phyloP scores from a whole-genome alignment of 148 eudicot species.

The Fagopyrum homotropicum region DNA sequence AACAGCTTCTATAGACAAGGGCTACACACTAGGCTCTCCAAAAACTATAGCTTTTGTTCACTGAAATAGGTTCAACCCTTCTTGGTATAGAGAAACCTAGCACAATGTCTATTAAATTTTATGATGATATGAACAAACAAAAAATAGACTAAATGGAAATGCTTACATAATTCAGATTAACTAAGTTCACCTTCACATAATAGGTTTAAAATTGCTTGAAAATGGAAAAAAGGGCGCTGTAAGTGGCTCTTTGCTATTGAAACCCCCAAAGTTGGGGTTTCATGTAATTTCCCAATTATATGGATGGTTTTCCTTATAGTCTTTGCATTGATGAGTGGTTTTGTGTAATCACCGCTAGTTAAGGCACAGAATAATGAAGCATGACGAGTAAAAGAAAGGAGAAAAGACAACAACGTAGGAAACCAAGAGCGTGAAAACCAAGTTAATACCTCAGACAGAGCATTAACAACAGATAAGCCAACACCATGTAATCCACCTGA shows the following conservation, averaged over 20 bases:
- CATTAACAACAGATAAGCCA: conserved; percentile 93
- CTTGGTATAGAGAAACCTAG: not conserved
- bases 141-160: not conserved
- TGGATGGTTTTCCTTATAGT: not conserved
- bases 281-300: not conserved
- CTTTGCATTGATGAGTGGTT: not conserved
- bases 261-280: not conserved
- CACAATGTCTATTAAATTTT: not conserved
- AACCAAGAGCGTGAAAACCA: not conserved
- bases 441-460: conserved; percentile 72
- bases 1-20: not conserved
- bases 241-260: not conserved
- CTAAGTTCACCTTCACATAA: not conserved
- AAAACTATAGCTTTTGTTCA: not conserved
- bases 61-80: not conserved
- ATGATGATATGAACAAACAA: not conserved
- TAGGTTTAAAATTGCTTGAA: not conserved
- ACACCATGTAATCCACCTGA: conserved; percentile 98
- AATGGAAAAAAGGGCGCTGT: not conserved
- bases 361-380: not conserved
- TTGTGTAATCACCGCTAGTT: not conserved
- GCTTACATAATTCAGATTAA: not conserved
- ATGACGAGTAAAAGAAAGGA: not conserved
- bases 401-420: not conserved
- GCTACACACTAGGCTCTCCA: not conserved